Conservation (phyloP, 495 filamentous ascomycete species). For the Cladorrhinum samala region DNA sequence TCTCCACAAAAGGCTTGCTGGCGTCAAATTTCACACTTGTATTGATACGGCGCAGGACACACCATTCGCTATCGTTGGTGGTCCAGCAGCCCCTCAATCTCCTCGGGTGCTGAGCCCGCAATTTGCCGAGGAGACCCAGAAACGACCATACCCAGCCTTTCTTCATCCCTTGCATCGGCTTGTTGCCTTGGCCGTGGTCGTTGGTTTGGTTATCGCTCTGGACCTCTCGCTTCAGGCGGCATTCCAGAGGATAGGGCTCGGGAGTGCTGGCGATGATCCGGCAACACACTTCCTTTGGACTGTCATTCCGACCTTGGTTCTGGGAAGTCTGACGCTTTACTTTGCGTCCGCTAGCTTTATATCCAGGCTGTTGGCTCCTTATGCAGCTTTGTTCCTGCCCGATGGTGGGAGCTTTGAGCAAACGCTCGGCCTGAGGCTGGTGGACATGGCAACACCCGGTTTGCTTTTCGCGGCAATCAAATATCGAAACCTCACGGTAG, state of each 20-base stretch:
- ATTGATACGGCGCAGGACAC: constrained; percentile 21
- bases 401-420: constrained; percentile 9
- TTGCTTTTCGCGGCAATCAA: constrained; percentile 12
- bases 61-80: constrained; percentile 2
- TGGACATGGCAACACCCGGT: constrained; percentile 10
- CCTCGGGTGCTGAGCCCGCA: constrained; percentile 1
- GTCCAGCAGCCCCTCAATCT: too few relatives aligned
- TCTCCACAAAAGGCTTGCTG: constrained; percentile 10
- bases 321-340: constrained; percentile 13
- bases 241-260: constrained; percentile 15
- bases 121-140: constrained; percentile 8
- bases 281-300: constrained; percentile 22
- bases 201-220: constrained; percentile 14
- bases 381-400: constrained; percentile 9
- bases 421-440: constrained; percentile 15
- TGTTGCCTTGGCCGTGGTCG: constrained; percentile 1
- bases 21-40: constrained; percentile 12
- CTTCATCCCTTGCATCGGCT: constrained; percentile 14
- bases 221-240: constrained; percentile 21
- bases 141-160: constrained; percentile 10
- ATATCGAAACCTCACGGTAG: constrained; percentile 13
- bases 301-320: constrained; percentile 13
- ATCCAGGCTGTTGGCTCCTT: constrained; percentile 15
- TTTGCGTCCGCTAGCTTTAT: constrained; percentile 12
- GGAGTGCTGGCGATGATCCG: constrained; percentile 9